phyloP scores from a whole-genome alignment of 352 stramenopile species.

The Pythium apleroticum region DNA sequence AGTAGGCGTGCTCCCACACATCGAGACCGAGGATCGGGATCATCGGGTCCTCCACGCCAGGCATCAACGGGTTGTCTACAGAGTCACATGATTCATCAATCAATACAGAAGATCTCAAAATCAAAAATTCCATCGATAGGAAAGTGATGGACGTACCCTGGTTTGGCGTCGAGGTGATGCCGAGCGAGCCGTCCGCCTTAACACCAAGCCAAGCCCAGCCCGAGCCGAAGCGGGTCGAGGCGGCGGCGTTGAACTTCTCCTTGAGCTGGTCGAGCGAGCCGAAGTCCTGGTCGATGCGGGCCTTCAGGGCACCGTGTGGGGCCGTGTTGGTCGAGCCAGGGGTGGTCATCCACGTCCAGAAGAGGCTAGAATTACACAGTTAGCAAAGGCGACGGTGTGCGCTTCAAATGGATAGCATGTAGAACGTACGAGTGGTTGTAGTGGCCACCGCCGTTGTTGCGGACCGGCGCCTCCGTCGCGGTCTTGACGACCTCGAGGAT shows the following conservation, averaged over 20 bases:
- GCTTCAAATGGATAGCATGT: not conserved
- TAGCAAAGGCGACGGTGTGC: not conserved
- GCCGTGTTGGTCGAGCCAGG: slow-evolving; percentile 76
- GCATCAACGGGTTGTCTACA: slow-evolving; percentile 85
- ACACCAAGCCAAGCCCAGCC: slow-evolving; percentile 91
- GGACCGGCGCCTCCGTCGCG: slow-evolving; percentile 70
- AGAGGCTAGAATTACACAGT: slow-evolving; percentile 48
- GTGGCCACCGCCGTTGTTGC: slow-evolving; percentile 85
- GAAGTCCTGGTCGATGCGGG: slow-evolving; percentile 89
- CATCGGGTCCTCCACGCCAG: slow-evolving; percentile 67
- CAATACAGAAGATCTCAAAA: slow-evolving; percentile 1
- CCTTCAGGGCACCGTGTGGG: slow-evolving; percentile 76
- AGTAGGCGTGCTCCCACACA: slow-evolving; percentile 97
- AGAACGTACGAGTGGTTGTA: slow-evolving; percentile 73
- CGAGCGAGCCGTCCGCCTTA: slow-evolving; percentile 89
- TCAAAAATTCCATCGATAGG: not conserved
- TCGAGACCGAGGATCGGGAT: slow-evolving; percentile 94
- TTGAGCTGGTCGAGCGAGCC: slow-evolving; percentile 90
- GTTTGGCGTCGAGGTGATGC: slow-evolving; percentile 95
- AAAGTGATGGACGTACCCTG: slow-evolving; percentile 57
- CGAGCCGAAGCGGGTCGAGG: slow-evolving; percentile 87
- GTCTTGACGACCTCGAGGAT: slow-evolving; percentile 78
- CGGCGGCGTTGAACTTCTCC: slow-evolving; percentile 87
- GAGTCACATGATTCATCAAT: slow-evolving; percentile 3
- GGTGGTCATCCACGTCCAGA: slow-evolving; percentile 92